Evolutionary conservation across 163 green algal species (phyloP).

Genomic region (Chlamydomonas reinhardtii): DNA sequence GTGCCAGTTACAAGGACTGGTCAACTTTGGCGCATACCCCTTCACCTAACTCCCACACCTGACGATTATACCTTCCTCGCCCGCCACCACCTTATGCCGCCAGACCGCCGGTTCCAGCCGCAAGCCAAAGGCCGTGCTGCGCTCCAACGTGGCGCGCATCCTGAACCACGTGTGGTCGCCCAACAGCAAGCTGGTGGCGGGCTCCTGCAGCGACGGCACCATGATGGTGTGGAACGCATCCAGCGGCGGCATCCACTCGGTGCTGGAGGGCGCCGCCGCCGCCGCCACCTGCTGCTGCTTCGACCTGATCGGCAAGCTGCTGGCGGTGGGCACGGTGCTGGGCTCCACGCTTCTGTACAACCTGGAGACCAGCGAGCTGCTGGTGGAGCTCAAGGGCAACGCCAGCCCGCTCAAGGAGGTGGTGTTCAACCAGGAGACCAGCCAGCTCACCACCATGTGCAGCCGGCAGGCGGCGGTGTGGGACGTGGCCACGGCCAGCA

Average conservation of each 20-base stretch:
- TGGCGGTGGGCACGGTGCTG: slow-evolving; percentile 60
- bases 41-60: too few relatives aligned
- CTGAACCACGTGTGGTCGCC: slow-evolving; percentile 58
- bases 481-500: slow-evolving; percentile 48
- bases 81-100: not conserved
- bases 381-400: slow-evolving; percentile 60
- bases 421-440: slow-evolving; percentile 64
- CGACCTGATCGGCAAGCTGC: slow-evolving; percentile 64
- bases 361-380: slow-evolving; percentile 61
- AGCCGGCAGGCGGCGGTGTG: slow-evolving; percentile 59
- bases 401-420: slow-evolving; percentile 39
- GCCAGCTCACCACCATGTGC: slow-evolving; percentile 61
- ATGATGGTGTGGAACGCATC: slow-evolving; percentile 62
- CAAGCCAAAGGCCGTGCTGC: slow-evolving; percentile 54
- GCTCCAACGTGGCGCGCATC: slow-evolving; percentile 52
- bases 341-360: slow-evolving; percentile 61
- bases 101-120: slow-evolving; percentile 37
- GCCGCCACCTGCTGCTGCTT: slow-evolving; percentile 60
- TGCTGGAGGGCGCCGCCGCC: slow-evolving; percentile 54
- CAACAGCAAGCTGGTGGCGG: slow-evolving; percentile 64
- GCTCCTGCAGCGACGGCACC: slow-evolving; percentile 56
- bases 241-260: slow-evolving; percentile 55
- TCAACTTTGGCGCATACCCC: too few relatives aligned
- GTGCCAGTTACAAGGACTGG: too few relatives aligned
- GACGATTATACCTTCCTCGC: not conserved